Conservation (phyloP, 352 stramenopile genomes). For the Phytopythium montanum region DNA sequence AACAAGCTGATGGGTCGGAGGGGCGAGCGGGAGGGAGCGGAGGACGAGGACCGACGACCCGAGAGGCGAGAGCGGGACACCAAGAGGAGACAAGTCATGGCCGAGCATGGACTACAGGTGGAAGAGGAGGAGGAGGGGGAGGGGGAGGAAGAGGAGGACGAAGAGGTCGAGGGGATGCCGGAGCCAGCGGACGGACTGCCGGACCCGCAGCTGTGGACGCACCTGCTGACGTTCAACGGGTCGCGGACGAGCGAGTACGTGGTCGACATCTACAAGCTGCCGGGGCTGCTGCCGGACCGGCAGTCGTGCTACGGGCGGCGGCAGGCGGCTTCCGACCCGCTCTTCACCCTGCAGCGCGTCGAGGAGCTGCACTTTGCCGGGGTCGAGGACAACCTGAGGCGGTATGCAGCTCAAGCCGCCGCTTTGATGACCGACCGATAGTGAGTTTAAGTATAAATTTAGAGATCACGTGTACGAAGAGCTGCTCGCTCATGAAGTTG, state of each 20-base stretch:
- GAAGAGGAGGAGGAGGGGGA: not conserved
- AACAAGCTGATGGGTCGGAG: conserved; percentile 24
- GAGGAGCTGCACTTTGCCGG: conserved; percentile 18
- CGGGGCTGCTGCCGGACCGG: conserved; percentile 25
- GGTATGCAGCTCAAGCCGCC: conserved; percentile 25
- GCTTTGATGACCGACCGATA: not conserved
- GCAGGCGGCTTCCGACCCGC: conserved; percentile 17
- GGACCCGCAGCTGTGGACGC: conserved; percentile 62
- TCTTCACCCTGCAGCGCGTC: conserved; percentile 27
- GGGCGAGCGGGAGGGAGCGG: too few species aligned
- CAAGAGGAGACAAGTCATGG: not conserved
- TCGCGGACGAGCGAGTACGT: conserved; percentile 36
- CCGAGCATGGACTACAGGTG: not conserved
- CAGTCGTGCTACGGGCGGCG: conserved; percentile 56
- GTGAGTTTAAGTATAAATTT: too few species aligned
- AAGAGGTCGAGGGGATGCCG: not conserved
- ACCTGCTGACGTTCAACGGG: conserved; percentile 56
- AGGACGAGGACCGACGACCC: not conserved
- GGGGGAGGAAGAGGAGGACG: not conserved
- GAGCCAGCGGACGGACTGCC: conserved; percentile 21
- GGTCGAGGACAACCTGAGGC: conserved; percentile 22
- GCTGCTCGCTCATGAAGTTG: not conserved
- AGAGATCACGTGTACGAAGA: too few species aligned
- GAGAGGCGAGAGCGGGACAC: not conserved
- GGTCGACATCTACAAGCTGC: conserved; percentile 45